phyloP scores from a whole-genome alignment of 2,329 filamentous ascomycete genomes.

The Chaetomiaceae sp. region DNA sequence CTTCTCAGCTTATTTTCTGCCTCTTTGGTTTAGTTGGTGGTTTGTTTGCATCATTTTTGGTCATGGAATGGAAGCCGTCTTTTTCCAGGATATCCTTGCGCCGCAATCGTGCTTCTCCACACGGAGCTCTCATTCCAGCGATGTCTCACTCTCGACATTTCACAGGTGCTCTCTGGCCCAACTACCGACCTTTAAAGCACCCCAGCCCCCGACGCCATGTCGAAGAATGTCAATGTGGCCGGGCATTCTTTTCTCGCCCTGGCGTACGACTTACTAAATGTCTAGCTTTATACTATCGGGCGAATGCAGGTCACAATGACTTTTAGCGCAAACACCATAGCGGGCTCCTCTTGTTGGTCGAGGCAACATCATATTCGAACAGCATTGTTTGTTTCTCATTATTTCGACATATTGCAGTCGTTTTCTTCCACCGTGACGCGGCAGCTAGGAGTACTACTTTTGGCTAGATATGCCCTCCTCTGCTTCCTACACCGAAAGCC shows the following conservation, averaged over 20 bases:
- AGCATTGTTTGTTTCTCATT: not conserved
- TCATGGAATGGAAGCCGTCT: not conserved
- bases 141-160: not conserved
- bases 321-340: no score
- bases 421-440: not conserved
- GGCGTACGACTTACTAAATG: not conserved
- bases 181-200: not conserved
- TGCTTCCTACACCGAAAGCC: slow-evolving; percentile 8
- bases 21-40: not conserved
- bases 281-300: no score
- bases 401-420: not conserved
- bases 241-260: slow-evolving; percentile 3
- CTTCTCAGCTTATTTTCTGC: not conserved
- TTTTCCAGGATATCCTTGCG: not conserved
- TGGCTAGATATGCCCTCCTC: slow-evolving; percentile 5
- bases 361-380: not conserved
- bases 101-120: not conserved
- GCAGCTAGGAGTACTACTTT: not conserved
- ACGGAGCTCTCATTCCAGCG: not conserved
- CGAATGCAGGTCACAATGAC: no score
- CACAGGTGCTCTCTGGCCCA: not conserved
- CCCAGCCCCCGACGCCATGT: not conserved
- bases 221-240: slow-evolving; percentile 11
- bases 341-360: not conserved
- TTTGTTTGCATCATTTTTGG: no score